A percentile compares a stretch with the other conserved stretches of the same genome.
Evolutionary conservation across 768 basidiomycete genomes (phyloP).

Genomic region (Dentipellis fragilis): DNA sequence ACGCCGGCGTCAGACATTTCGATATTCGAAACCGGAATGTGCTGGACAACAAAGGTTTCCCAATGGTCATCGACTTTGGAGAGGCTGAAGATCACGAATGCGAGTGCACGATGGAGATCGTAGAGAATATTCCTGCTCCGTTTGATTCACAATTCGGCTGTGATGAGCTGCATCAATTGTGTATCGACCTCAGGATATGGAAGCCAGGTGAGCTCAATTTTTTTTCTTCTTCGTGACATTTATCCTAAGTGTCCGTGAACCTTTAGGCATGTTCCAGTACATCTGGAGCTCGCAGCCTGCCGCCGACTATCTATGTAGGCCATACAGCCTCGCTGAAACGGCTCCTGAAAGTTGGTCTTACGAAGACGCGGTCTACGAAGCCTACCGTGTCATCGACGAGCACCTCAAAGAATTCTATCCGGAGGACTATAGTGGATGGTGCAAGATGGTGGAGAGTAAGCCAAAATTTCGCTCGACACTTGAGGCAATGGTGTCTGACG

Average conservation of each 20-base stretch:
- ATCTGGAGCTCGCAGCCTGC: neutral
- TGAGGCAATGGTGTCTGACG: too few relatives aligned
- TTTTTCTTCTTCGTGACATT: neutral
- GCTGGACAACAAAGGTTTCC: neutral
- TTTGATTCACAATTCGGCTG: neutral
- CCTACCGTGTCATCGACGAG: neutral
- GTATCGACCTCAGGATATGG: neutral
- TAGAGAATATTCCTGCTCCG: neutral
- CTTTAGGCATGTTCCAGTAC: neutral
- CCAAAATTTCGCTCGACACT: too few relatives aligned
- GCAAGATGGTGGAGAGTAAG: too few relatives aligned
- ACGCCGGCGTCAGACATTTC: neutral
- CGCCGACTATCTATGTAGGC: neutral
- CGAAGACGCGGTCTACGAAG: neutral
- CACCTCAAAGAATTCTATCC: constrained; percentile 26
- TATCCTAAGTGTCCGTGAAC: neutral
- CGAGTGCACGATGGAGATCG: neutral
- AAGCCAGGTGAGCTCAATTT: neutral
- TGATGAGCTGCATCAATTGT: neutral
- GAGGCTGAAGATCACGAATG: neutral
- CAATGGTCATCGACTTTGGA: neutral
- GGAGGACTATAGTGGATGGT: neutral
- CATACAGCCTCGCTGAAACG: neutral
- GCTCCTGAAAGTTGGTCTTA: neutral
- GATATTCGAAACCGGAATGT: neutral